Conservation (phyloP, 768 basidiomycete species). For the Kondoa malvinella region DNA sequence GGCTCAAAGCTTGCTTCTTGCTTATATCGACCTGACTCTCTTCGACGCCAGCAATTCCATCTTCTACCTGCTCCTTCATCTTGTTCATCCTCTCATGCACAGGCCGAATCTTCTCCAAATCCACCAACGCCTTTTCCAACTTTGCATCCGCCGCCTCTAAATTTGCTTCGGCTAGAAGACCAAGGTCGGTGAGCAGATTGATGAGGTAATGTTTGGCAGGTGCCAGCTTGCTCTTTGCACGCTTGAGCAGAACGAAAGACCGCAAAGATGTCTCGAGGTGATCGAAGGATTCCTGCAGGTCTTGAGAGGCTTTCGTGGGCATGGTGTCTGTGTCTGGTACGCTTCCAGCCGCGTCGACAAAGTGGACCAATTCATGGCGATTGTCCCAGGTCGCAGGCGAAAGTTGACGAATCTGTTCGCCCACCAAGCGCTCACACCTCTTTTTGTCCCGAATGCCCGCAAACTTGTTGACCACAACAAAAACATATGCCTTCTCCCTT, state of each 20-base stretch:
- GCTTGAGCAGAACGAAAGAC: constrained; percentile 88
- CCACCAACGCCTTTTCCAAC: constrained; percentile 50
- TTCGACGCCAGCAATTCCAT: constrained; percentile 58
- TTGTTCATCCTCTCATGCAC: constrained; percentile 73
- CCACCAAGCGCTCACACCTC: constrained; percentile 66
- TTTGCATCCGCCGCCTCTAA: constrained; percentile 68
- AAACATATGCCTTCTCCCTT: constrained; percentile 92
- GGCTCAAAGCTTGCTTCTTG: constrained; percentile 40
- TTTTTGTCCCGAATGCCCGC: constrained; percentile 91
- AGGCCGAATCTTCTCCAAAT: constrained; percentile 54
- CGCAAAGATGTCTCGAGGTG: constrained; percentile 76
- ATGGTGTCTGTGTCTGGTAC: constrained; percentile 25
- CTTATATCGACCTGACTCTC: constrained; percentile 50
- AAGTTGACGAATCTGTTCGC: constrained; percentile 84
- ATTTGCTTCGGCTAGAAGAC: constrained; percentile 70
- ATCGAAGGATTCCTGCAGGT: constrained; percentile 58
- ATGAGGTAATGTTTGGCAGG: constrained; percentile 81
- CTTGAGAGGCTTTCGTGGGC: constrained; percentile 31
- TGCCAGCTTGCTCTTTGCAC: constrained; percentile 85
- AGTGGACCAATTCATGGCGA: constrained; percentile 84
- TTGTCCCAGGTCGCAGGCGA: constrained; percentile 85
- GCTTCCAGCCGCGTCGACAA: constrained; percentile 68
- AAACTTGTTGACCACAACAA: constrained; percentile 97
- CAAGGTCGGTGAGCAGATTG: constrained; percentile 76
- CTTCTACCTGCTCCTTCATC: constrained; percentile 57